Evolutionary conservation across 352 stramenopile genomes (phyloP), one percentile per base, ranked within the genome.

Genomic region (Peronospora destructor): DNA sequence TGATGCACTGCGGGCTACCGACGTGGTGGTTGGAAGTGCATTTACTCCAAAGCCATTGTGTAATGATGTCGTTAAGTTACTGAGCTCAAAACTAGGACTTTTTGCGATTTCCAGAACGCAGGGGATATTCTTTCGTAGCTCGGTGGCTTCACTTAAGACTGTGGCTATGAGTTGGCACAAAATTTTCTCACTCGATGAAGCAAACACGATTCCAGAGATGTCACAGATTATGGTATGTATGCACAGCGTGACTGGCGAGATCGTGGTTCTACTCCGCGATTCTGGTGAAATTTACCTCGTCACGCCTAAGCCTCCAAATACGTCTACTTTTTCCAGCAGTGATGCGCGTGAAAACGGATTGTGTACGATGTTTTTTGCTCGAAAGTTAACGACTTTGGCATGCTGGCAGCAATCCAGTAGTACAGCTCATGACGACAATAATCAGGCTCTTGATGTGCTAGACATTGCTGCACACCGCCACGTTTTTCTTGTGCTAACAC

Each of bases 241-340:
- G 2, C 84, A 92, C 36, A 83, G 63, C 36, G 63, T 90, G 34
- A 94, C 84, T n/a, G 79, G 84, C 5, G 81, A 91, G 48, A 61
- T 92, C 5, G 37, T 92, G 19, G 55, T 84, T 29, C 16, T 92
- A 0, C 47, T 68, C 6, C 61, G 60, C 0, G 26, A 41, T 3
- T 64, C 64, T 14, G 62, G 65, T 6, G 41, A 54, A 9, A 33
- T 90, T 7, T 68, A 72, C 28, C 45, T 89, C 19, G 58, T 88
- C 33, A 68, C 59, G 3, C 56, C 57, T 0, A 66, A 68, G 10
- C 41, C 50, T 23, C 13, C 12, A 14, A 48, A 7, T 3, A 28
- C 13, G 10, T 53, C 48, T 41, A 37, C 39, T 32, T 50, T 19
- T 9, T 38, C 14, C 11, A 57, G 21, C 25, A 49, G 21, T 14